phyloP scores from a whole-genome alignment of 1,139 yeast genomes.

The Kodamaea sp. region DNA sequence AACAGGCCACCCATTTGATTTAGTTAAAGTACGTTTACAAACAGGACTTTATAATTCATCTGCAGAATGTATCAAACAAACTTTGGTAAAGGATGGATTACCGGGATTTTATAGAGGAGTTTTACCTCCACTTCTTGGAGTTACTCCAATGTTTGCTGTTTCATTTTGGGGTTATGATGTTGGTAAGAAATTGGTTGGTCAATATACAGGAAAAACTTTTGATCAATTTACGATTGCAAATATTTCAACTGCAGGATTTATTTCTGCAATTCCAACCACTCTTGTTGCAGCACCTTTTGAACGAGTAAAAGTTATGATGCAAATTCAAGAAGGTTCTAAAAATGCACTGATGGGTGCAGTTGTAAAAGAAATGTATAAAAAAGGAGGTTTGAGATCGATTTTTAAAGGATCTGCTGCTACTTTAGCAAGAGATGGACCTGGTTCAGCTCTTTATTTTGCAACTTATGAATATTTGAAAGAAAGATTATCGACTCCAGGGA shows the following conservation, averaged over 20 bases:
- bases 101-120: constrained; percentile 85
- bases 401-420: constrained; percentile 93
- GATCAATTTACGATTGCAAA: constrained; percentile 58
- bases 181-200: constrained; percentile 71
- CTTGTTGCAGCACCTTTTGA: constrained; percentile 96
- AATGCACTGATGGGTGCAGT: constrained; percentile 56
- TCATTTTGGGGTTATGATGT: constrained; percentile 98
- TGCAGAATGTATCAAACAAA: constrained; percentile 61
- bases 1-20: constrained; percentile 95
- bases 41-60: constrained; percentile 64
- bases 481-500: constrained; percentile 52
- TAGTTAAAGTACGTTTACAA: constrained; percentile 88
- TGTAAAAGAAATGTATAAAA: constrained; percentile 64
- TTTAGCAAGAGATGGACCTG: constrained; percentile 95
- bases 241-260: constrained; percentile 90
- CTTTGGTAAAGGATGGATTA: constrained; percentile 69
- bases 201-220: constrained; percentile 37
- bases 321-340: constrained; percentile 55
- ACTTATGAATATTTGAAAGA: constrained; percentile 83
- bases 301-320: constrained; percentile 91
- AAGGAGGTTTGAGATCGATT: constrained; percentile 81
- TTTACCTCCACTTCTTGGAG: constrained; percentile 86
- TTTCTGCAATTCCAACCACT: constrained; percentile 93
- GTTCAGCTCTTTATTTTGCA: constrained; percentile 95
- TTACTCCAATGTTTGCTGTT: constrained; percentile 97